Percentiles rank a stretch among this genome's conserved stretches.
Evolutionary conservation across 2,329 filamentous ascomycete species (phyloP).

Genomic region (Byssothecium circinans): DNA sequence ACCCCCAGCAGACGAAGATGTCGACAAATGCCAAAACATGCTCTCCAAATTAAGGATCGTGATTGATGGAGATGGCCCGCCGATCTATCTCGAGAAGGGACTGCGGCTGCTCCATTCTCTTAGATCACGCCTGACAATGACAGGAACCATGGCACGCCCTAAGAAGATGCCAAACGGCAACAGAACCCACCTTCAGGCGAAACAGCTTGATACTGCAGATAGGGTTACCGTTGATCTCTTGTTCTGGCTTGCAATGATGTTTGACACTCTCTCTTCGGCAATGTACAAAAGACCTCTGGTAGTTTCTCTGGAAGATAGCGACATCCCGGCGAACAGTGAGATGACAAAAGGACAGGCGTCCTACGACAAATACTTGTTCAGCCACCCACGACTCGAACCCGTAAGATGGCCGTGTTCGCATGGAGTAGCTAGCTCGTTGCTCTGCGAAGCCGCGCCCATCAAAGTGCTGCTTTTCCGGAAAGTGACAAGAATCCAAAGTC

Average conservation of each 20-base stretch:
- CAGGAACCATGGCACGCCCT: constrained; percentile 10
- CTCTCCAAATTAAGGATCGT: constrained; percentile 36
- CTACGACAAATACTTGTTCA: constrained; percentile 47
- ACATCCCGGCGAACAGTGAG: constrained; percentile 25
- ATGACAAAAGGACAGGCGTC: constrained; percentile 20
- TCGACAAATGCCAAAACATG: constrained; percentile 32
- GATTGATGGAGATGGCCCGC: constrained; percentile 41
- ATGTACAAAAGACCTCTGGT: constrained; percentile 54
- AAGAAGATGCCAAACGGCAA: constrained; percentile 13
- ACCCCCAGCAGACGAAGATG: constrained; percentile 11
- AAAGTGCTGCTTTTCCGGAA: constrained; percentile 63
- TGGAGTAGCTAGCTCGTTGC: constrained; percentile 52
- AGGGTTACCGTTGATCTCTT: constrained; percentile 55
- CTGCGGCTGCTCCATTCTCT: constrained; percentile 45
- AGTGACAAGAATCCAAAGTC: constrained; percentile 58
- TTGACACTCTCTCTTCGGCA: constrained; percentile 59
- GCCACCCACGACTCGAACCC: constrained; percentile 27
- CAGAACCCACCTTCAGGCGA: constrained; percentile 17
- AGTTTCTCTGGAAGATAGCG: constrained; percentile 51
- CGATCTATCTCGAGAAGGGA: constrained; percentile 45
- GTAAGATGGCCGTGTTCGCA: constrained; percentile 59
- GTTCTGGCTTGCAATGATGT: constrained; percentile 63
- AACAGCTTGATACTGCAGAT: constrained; percentile 38
- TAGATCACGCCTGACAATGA: constrained; percentile 33
- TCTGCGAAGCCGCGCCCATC: constrained; percentile 58